Evolutionary conservation across 129 eudicot genomes (phyloP), one percentile per base, ranked within the genome.

Genomic region (Mikania micrantha): DNA sequence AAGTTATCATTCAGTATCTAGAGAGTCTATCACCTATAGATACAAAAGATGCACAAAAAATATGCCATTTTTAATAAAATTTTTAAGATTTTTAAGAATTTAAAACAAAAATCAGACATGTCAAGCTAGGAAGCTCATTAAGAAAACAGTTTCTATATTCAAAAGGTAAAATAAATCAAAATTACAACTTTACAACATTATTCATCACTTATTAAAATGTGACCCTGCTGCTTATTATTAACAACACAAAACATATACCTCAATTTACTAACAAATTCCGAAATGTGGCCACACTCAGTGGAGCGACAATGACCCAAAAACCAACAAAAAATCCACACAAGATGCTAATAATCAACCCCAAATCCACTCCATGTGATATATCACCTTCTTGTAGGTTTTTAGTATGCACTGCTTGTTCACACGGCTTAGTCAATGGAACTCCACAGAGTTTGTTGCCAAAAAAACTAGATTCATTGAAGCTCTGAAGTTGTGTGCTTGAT

Each of bases 281-380:
- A 48, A 74, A 2, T 64, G 39, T 19, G 12, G 52, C 25, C 16
- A 15, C 60, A 64, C 54, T 24, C 45, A 74, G 4, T 5, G 78
- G 66, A 52, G 38, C 58, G 15, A 74, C 64, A 27, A 74, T 52
- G n/a, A 6, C 45, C 72, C 72, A 74, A 41, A 74, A 64, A 0
- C 78, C 72, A n/a, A 74, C 20, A 9, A 54, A 2, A 29, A 74
- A 54, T 20, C 73, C 73, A 11, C 53, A 8, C 10, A 57, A 20
- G 25, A 41, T 19, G 48, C 73, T 52, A 16, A 22, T 19, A 25
- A 49, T 62, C 35, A 64, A 38, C 21, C 65, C 66, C 57, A 71
- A 66, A 13, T 74, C 45, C 4, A 11, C 7, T n/a, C n/a, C 72
- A 28, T 24, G 15, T 4, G 32, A 52, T 16, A 36, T 71, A 11